Evolutionary conservation across 23 red algal genomes (phyloP), one percentile per base, ranked within the genome.

Genomic region (Gracilaria gracilis): DNA sequence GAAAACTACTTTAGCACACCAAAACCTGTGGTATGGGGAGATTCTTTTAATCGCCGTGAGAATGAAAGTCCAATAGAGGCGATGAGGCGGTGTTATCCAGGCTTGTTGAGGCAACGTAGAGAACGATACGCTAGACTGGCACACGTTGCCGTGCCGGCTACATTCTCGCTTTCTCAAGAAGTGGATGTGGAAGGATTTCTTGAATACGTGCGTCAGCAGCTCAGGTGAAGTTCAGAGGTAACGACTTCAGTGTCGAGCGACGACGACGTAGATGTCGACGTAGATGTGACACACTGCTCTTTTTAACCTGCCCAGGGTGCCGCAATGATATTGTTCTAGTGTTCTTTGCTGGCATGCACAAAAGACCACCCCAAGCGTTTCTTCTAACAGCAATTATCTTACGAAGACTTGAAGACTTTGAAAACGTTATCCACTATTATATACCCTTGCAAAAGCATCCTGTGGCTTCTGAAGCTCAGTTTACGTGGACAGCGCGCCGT

Each of bases 21-120:
- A 7, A 99, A 99, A 82, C 97, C 97, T 50, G 97, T 99, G 33
- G 88, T 96, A 4, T 99, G 97, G 97, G 97, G 97, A 17, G 94
- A 96, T 28, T 39, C 54, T 13, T 95, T 86, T 81, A 40, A 61
- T 31, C 66, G 58, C 3, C 32, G 20, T 2, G 88, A 89, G 8
- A 55, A 62, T 11, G 91, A 93, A n/a, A 76, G 57, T 0, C 90
- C 79, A 77, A 82, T 64, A 14, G 65, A 94, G 0, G 79, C 91
- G 12, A 78, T 99, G 48, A 88, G 93, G 27, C 59, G 90, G 21
- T 99, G 97, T 71, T 99, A 99, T 83, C 97, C 97, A 23, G 55
- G 78, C 5, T 93, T 99, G 75, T 61, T 99, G 25, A 83, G 75
- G 40, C 67, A 91, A 83, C 59, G 97, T 24, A 58, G 91, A 64